phyloP scores from a whole-genome alignment of 345 rosid genomes.

The Melaleuca alternifolia region DNA sequence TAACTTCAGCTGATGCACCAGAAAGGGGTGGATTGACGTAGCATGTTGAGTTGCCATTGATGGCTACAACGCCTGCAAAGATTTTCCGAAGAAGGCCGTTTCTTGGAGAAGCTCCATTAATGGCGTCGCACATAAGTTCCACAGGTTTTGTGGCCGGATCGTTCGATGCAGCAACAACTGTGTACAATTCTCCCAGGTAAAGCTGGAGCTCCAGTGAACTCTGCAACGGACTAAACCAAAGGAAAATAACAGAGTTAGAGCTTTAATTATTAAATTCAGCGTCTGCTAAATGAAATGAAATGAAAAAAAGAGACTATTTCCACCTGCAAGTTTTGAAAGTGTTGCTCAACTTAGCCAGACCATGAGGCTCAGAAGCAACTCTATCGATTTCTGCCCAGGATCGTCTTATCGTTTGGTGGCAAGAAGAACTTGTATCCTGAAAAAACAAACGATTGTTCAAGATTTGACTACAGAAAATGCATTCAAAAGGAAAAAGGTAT shows the following conservation, averaged over 20 bases:
- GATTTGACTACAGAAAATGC: no score
- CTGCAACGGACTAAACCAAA: slow-evolving; percentile 16
- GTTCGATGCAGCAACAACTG: slow-evolving; percentile 34
- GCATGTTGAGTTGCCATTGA: slow-evolving; percentile 18
- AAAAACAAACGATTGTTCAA: no score
- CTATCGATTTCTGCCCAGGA: no score
- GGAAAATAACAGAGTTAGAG: background rate
- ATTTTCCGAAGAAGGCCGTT: slow-evolving; percentile 17
- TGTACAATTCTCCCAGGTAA: slow-evolving; percentile 16
- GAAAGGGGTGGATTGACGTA: slow-evolving; percentile 18
- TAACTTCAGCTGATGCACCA: slow-evolving; percentile 1
- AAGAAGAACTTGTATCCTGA: no score
- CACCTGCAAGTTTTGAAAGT: slow-evolving; percentile 27
- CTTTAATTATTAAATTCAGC: background rate
- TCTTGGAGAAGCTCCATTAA: slow-evolving; percentile 19
- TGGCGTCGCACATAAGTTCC: slow-evolving; percentile 18
- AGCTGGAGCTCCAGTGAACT: slow-evolving; percentile 9
- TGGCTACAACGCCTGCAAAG: slow-evolving; percentile 34
- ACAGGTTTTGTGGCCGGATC: slow-evolving; percentile 25
- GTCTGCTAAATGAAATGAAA: background rate
- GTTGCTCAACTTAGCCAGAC: slow-evolving; percentile 15
- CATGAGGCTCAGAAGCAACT: slow-evolving; percentile 6
- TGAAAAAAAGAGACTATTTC: background rate
- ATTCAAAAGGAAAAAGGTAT: no score
- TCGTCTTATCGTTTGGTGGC: no score